Conservation (phyloP, 768 basidiomycete species). For the Tulasnella sp. region DNA sequence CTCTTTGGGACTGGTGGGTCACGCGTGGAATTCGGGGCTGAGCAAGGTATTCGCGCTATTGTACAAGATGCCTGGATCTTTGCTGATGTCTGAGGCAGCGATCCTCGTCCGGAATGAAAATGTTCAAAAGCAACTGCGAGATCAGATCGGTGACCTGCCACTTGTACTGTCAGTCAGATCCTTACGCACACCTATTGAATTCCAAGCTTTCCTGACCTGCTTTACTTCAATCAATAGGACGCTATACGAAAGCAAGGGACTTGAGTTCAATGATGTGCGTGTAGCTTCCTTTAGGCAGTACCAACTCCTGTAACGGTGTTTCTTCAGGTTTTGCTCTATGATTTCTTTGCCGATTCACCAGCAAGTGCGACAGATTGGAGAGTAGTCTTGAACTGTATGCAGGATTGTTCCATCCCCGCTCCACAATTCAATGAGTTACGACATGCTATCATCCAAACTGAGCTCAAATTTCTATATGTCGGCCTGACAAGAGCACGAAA, state of each 20-base stretch:
- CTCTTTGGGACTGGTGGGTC: background rate
- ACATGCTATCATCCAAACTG: constrained; percentile 6
- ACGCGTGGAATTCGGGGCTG: constrained; percentile 8
- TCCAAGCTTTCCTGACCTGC: constrained; percentile 9
- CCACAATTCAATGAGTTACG: background rate
- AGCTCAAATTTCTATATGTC: constrained; percentile 16
- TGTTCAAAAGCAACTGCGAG: constrained; percentile 35
- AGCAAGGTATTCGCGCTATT: constrained; percentile 1
- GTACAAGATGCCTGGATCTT: constrained; percentile 23
- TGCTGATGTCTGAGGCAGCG: constrained; percentile 50
- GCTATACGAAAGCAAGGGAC: constrained; percentile 49
- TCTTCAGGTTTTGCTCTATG: constrained; percentile 58
- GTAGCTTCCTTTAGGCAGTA: too few species aligned
- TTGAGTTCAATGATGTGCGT: constrained; percentile 51
- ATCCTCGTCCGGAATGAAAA: constrained; percentile 54
- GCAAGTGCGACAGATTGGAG: constrained; percentile 45
- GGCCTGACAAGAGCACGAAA: constrained; percentile 14
- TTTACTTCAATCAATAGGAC: constrained; percentile 24
- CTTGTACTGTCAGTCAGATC: constrained; percentile 22
- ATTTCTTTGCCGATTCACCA: constrained; percentile 58
- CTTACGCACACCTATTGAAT: background rate
- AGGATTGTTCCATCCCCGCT: background rate
- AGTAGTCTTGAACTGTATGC: constrained; percentile 41
- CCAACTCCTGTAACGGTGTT: too few species aligned
- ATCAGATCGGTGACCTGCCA: constrained; percentile 45